Evolutionary conservation across 169 alveolate species (phyloP).

Genomic region (Eimeria zaria): DNA sequence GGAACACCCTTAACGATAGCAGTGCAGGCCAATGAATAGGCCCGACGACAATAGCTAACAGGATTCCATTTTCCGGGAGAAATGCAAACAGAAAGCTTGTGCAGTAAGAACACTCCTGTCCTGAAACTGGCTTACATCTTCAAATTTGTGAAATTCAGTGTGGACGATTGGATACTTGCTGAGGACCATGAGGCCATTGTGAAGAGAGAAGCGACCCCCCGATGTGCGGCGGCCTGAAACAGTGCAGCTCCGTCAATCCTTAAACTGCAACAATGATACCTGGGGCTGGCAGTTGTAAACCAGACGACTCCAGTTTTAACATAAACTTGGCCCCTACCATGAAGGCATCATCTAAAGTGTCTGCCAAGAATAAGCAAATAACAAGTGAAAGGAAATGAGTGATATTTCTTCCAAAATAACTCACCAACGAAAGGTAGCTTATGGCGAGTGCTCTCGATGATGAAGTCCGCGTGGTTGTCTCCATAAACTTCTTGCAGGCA

Average conservation of each 20-base stretch:
- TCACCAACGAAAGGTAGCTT: slow-evolving; percentile 91
- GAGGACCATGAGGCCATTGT: slow-evolving; percentile 94
- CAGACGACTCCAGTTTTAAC: neutral
- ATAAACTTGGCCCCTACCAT: neutral
- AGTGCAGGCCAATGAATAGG: neutral
- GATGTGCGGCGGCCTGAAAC: slow-evolving; percentile 77
- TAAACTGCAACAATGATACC: neutral
- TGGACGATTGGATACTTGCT: slow-evolving; percentile 94
- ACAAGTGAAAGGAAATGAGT: neutral
- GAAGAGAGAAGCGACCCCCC: slow-evolving; percentile 90
- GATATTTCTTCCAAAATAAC: neutral
- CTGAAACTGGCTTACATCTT: slow-evolving; percentile 83
- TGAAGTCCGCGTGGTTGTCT: slow-evolving; percentile 92
- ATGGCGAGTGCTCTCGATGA: slow-evolving; percentile 89
- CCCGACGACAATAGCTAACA: neutral
- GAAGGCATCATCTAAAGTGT: neutral
- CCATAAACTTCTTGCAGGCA: slow-evolving; percentile 95
- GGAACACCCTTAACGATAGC: neutral
- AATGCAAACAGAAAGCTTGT: neutral
- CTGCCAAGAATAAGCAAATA: no score
- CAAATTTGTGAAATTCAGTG: slow-evolving; percentile 92
- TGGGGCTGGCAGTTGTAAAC: neutral
- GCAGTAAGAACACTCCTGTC: neutral
- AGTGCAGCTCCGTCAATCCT: neutral
- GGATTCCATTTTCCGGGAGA: neutral